phyloP scores from a whole-genome alignment of 805 yeast genomes.

The Metschnikowia shivogae region DNA sequence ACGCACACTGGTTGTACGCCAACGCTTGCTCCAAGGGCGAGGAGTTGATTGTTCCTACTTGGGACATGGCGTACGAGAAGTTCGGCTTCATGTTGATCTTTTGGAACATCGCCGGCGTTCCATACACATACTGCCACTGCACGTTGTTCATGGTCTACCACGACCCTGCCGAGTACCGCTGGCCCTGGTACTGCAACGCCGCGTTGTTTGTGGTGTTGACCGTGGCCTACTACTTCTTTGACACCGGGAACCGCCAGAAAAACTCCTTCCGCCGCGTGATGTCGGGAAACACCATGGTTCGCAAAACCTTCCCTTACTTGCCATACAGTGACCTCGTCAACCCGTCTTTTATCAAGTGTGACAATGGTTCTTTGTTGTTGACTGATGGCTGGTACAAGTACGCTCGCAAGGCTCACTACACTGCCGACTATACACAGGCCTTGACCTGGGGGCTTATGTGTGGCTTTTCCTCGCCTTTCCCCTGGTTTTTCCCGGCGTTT shows the following conservation, averaged over 20 bases:
- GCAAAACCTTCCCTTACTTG: constrained; percentile 91
- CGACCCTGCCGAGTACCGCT: constrained; percentile 75
- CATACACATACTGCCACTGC: constrained; percentile 95
- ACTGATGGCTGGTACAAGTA: constrained; percentile 93
- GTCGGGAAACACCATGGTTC: constrained; percentile 70
- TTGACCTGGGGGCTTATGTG: constrained; percentile 89
- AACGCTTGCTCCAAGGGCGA: constrained; percentile 98
- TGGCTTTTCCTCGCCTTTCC: constrained; percentile 83
- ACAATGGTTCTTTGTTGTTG: constrained; percentile 76
- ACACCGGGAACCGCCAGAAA: constrained; percentile 93
- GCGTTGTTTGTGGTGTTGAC: constrained; percentile 54
- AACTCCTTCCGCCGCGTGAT: constrained; percentile 80
- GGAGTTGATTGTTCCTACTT: constrained; percentile 93
- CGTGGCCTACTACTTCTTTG: constrained; percentile 85
- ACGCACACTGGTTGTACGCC: constrained; percentile 92
- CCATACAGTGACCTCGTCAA: constrained; percentile 78
- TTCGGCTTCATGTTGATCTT: constrained; percentile 98
- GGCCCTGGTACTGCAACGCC: constrained; percentile 61
- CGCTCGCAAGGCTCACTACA: constrained; percentile 92
- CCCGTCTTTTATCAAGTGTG: constrained; percentile 82
- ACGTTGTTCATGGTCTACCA: constrained; percentile 80
- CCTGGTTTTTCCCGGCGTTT: constrained; percentile 94
- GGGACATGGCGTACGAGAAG: constrained; percentile 99
- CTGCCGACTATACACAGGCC: constrained; percentile 88
- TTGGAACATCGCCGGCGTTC: constrained; percentile 99